Evolutionary conservation across 331 rosid species (phyloP).

Genomic region (Telfairia occidentalis): DNA sequence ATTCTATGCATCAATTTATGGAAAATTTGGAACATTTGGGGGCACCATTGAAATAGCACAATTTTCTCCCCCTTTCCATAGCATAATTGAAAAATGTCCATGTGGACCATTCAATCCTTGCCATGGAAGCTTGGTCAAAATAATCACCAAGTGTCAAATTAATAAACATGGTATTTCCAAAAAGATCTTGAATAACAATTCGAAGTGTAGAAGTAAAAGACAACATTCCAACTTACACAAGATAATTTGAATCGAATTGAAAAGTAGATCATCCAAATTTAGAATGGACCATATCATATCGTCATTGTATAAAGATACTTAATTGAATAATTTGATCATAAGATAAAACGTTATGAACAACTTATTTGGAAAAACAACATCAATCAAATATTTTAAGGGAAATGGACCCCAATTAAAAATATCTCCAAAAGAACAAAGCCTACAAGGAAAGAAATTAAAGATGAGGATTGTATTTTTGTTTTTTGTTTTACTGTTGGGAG

Average conservation of each 20-base stretch:
- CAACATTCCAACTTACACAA: not conserved
- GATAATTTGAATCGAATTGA: not conserved
- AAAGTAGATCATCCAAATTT: too few relatives aligned
- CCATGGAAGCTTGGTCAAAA: not conserved
- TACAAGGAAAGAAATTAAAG: too few relatives aligned
- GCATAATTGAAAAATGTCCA: not conserved
- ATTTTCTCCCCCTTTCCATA: not conserved
- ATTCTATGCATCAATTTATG: not conserved
- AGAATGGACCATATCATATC: too few relatives aligned
- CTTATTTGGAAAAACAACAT: not conserved
- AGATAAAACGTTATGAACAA: too few relatives aligned
- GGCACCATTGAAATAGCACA: conserved; percentile 28
- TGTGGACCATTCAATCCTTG: conserved; percentile 13
- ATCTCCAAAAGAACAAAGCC: too few relatives aligned
- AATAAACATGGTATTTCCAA: not conserved
- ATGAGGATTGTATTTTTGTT: too few relatives aligned
- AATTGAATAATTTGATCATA: too few relatives aligned
- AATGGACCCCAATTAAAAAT: too few relatives aligned
- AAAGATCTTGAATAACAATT: too few relatives aligned
- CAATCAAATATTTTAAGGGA: not conserved
- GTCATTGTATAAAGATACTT: too few relatives aligned
- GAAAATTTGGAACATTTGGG: not conserved
- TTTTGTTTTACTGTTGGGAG: too few relatives aligned
- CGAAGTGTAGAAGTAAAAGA: too few relatives aligned
- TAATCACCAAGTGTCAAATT: not conserved